These are phyloP conservation scores for Xylaria arbuscula DNA, from an alignment of 2,329 filamentous ascomycete genomes.

Conservation along the genomic window DNA sequence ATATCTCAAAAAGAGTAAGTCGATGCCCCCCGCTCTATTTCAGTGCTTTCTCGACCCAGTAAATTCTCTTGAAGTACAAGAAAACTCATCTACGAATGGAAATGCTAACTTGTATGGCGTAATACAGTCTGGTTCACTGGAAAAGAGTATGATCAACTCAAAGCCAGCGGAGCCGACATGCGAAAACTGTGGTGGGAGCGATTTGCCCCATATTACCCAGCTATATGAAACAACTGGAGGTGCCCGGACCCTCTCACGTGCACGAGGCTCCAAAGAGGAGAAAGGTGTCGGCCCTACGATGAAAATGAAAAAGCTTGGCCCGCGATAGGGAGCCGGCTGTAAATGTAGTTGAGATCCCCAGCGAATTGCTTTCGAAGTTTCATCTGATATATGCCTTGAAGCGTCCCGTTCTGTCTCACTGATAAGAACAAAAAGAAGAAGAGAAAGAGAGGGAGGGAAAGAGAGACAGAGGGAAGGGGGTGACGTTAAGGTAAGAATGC, in stretches of 20 bases:
- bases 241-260: too few species aligned
- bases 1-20: conserved; percentile 18
- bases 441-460: not conserved
- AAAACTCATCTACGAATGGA: not conserved
- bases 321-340: not conserved
- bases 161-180: conserved; percentile 16
- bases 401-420: not conserved
- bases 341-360: not conserved
- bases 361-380: not conserved
- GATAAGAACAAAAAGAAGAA: not conserved
- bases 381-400: not conserved
- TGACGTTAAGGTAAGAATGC: not conserved
- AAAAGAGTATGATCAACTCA: conserved; percentile 32
- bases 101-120: conserved; percentile 3
- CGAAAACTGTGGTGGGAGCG: conserved; percentile 8
- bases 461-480: not conserved
- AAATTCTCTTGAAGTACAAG: not conserved
- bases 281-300: not conserved
- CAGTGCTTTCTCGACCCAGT: not conserved
- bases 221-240: not conserved
- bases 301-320: not conserved
- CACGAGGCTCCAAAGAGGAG: not conserved
- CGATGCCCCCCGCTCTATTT: too few species aligned
- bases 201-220: too few species aligned
- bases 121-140: conserved; percentile 29